Evolutionary conservation across 129 eudicot species (phyloP), one percentile per base, ranked within the genome.

Genomic region (Saposhnikovia divaricata): DNA sequence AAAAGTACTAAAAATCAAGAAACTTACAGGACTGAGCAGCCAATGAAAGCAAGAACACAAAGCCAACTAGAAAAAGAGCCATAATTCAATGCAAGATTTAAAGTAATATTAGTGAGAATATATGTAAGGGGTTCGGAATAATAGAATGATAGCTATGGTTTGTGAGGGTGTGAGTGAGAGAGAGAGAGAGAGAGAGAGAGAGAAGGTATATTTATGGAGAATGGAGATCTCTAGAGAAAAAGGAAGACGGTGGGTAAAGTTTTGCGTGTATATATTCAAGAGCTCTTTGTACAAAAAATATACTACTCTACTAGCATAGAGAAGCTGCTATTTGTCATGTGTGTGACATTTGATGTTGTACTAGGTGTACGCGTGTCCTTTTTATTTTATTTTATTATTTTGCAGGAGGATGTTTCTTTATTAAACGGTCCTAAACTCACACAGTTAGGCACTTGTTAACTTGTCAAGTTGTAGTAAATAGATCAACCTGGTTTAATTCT

Each of bases 351-450:
- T 10, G 84, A 72, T 9, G n/a, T 21, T 77, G 57, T 78, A 78
- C 85, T 42, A 42, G 43, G 73, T 40, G 75, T 73, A 31, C 63
- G 75, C 72, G 85, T 81, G 81, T 74, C 46, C 15, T 69, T 34
- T 12, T n/a, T n/a, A n/a, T n/a, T n/a, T 69, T 4, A 9, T 12
- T 16, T 34, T 14, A 15, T 69, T 5, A 4, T 31, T 25, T 27
- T n/a, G 13, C 0, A 11, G 34, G 37, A 11, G 16, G 9, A 0
- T n/a, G 78, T 25, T 51, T 74, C 25, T 4, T 46, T 46, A 46
- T 46, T 28, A 75, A 75, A 88, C 91, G 91, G 89, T 88, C 87
- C 75, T 74, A 80, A 80, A 82, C 85, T 74, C 86, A 73, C 77
- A 51, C 27, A 34, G 48, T 4, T 45, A 51, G 59, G 23, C 59